A percentile compares a stretch with the other conserved stretches of the same genome.
These are phyloP conservation scores for Centaurea solstitialis DNA, from an alignment of 129 eudicot genomes.

Conservation along the genomic window DNA sequence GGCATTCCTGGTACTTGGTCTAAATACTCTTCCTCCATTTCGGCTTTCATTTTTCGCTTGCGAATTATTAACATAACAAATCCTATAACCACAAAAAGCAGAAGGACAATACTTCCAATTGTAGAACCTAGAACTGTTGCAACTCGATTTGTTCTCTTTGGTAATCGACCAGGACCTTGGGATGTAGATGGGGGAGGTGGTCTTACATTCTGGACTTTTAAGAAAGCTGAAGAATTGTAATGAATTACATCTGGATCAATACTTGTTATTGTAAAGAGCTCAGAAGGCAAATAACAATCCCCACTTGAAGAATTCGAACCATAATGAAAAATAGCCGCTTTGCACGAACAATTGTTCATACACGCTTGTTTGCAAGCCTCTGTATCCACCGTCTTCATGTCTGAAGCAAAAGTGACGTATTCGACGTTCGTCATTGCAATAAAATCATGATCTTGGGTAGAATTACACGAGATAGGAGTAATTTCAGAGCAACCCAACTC, in stretches of 20 bases:
- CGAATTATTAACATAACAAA: background rate
- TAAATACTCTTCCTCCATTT: slow-evolving; percentile 27
- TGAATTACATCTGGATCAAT: too few relatives aligned
- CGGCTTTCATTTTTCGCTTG: background rate
- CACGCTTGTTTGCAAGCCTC: slow-evolving; percentile 44
- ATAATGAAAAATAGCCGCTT: slow-evolving; percentile 37
- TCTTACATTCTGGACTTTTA: slow-evolving; percentile 29
- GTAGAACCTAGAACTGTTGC: background rate
- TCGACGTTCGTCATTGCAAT: slow-evolving; percentile 4
- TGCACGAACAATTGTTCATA: slow-evolving; percentile 38
- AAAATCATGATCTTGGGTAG: slow-evolving; percentile 22
- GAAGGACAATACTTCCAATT: background rate
- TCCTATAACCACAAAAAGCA: background rate
- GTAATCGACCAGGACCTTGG: too few relatives aligned
- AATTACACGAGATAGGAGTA: slow-evolving; percentile 18
- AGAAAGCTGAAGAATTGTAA: slow-evolving; percentile 12
- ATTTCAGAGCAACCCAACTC: slow-evolving; percentile 19
- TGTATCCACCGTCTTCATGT: background rate
- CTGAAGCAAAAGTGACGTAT: background rate
- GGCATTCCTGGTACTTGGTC: slow-evolving; percentile 35
- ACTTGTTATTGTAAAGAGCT: slow-evolving; percentile 29
- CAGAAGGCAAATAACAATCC: slow-evolving; percentile 19
- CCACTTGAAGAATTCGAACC: background rate
- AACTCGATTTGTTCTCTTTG: background rate
- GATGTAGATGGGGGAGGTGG: too few relatives aligned